Evolutionary conservation across 768 basidiomycete species (phyloP).

Genomic region (Tricholoma matsutake): DNA sequence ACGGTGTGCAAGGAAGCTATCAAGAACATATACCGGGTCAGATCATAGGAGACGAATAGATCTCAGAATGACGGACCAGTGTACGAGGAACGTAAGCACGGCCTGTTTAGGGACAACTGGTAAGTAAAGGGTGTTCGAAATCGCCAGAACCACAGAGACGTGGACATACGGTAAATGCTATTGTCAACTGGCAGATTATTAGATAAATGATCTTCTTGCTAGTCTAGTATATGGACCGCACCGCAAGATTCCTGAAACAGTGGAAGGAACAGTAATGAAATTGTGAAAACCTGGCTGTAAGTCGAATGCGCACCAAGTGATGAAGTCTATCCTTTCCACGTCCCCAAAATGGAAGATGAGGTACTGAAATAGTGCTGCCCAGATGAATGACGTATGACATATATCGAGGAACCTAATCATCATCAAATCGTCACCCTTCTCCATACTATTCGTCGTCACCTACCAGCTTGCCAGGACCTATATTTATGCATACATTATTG

Average conservation of each 20-base stretch:
- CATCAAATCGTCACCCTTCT: background rate
- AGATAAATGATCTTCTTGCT: background rate
- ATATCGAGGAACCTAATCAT: conserved; percentile 33
- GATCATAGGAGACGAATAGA: background rate
- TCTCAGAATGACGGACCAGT: conserved; percentile 29
- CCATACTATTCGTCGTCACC: background rate
- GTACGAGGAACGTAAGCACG: conserved; percentile 39
- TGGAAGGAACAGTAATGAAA: background rate
- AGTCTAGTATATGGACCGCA: background rate
- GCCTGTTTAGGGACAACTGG: conserved; percentile 23
- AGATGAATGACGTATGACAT: conserved; percentile 36
- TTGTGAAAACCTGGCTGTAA: background rate
- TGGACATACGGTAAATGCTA: conserved; percentile 25
- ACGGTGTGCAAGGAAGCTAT: conserved; percentile 36
- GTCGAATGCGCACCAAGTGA: conserved; percentile 31
- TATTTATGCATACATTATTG: background rate
- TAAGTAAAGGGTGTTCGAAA: background rate
- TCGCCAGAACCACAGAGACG: too few relatives aligned
- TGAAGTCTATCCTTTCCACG: conserved; percentile 23
- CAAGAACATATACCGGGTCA: background rate
- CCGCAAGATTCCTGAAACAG: conserved; percentile 14
- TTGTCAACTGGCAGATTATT: conserved; percentile 11
- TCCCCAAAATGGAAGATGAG: conserved; percentile 32
- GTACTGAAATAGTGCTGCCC: conserved; percentile 38
- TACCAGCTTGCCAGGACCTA: conserved; percentile 19